A percentile compares a stretch with the other conserved stretches of the same genome.
Evolutionary conservation across 805 yeast genomes (phyloP).

Genomic region (Cyberlindnera euphorbiae): DNA sequence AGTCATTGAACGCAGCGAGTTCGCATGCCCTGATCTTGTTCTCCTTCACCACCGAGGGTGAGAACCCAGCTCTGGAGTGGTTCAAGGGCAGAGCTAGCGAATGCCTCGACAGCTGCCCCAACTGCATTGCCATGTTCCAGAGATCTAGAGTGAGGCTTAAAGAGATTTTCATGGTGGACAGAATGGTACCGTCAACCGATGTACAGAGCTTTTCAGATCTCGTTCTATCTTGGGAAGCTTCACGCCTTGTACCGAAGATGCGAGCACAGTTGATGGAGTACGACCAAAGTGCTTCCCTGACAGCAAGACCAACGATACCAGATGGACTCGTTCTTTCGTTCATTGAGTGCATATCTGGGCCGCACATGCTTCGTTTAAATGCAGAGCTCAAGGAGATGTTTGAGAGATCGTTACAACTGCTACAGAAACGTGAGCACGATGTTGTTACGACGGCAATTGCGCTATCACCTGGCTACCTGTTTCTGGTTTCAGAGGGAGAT

Average conservation of each 20-base stretch:
- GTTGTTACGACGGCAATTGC: conserved; percentile 22
- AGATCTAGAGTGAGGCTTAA: conserved; percentile 47
- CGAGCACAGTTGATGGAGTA: not conserved
- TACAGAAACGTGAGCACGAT: conserved; percentile 27
- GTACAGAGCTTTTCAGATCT: conserved; percentile 20
- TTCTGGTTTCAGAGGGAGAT: conserved; percentile 51
- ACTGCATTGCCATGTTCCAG: conserved; percentile 52
- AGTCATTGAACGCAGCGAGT: conserved; percentile 41
- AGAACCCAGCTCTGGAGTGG: conserved; percentile 40
- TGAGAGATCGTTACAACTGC: conserved; percentile 30
- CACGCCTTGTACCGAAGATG: conserved; percentile 15
- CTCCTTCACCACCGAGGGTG: conserved; percentile 41
- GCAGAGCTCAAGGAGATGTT: conserved; percentile 33
- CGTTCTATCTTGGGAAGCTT: conserved; percentile 26
- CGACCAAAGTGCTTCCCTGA: not conserved
- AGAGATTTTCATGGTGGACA: conserved; percentile 44
- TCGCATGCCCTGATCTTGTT: conserved; percentile 54
- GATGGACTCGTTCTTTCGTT: conserved; percentile 25
- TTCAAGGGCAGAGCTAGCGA: conserved; percentile 35
- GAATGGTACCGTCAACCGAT: conserved; percentile 33
- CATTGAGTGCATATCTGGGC: conserved; percentile 48
- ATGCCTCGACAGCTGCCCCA: conserved; percentile 43
- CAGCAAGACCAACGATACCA: conserved; percentile 11
- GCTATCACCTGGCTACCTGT: conserved; percentile 47
- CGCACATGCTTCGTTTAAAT: conserved; percentile 41